Conservation (phyloP, 306 rosid genomes). For the Chamaecrista fasciculata region DNA sequence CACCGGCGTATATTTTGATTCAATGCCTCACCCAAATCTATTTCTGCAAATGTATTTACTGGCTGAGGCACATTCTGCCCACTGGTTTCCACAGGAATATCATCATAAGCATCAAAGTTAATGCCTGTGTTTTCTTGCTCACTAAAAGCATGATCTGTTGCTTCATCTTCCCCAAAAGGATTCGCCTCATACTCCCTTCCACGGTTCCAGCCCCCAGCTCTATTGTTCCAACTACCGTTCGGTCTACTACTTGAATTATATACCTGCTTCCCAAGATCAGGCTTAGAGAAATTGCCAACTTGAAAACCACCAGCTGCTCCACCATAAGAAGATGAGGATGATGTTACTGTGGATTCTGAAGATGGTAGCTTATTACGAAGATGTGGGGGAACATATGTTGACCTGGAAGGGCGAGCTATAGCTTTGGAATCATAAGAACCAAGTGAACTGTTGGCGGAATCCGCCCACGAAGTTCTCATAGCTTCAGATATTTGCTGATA, state of each 20-base stretch:
- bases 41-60: slow-evolving; percentile 72
- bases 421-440: slow-evolving; percentile 38
- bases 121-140: slow-evolving; percentile 64
- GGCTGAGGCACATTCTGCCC: slow-evolving; percentile 72
- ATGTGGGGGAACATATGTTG: slow-evolving; percentile 76
- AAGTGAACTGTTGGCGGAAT: slow-evolving; percentile 56
- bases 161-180: slow-evolving; percentile 60
- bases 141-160: slow-evolving; percentile 22
- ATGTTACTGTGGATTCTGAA: slow-evolving; percentile 39
- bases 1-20: slow-evolving; percentile 68
- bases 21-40: slow-evolving; percentile 71
- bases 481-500: slow-evolving; percentile 32
- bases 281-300: slow-evolving; percentile 45
- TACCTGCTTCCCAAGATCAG: slow-evolving; percentile 45
- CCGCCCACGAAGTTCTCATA: slow-evolving; percentile 70
- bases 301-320: slow-evolving; percentile 39
- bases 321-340: slow-evolving; percentile 31
- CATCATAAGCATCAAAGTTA: slow-evolving; percentile 84
- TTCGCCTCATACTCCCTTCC: slow-evolving; percentile 67
- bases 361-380: slow-evolving; percentile 58
- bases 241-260: slow-evolving; percentile 33
- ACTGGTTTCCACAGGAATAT: slow-evolving; percentile 81
- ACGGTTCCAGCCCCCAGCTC: slow-evolving; percentile 55
- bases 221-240: slow-evolving; percentile 52
- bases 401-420: slow-evolving; percentile 37